These are phyloP conservation scores for Phytopythium montanum DNA, from an alignment of 352 stramenopile genomes.

Conservation along the genomic window DNA sequence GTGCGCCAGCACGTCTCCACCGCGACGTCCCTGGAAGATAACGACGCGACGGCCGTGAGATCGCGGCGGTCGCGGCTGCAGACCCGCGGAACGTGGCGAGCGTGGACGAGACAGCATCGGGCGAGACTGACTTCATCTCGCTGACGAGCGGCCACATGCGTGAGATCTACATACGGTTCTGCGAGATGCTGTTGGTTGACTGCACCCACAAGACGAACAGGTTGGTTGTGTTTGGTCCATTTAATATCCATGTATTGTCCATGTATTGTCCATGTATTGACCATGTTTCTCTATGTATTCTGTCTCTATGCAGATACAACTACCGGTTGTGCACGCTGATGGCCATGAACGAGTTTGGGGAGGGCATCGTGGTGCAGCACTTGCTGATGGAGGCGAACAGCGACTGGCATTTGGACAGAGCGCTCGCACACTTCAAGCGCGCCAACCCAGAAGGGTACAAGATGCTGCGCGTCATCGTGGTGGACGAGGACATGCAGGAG, in stretches of 20 bases:
- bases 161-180: constrained; percentile 4
- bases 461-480: constrained; percentile 16
- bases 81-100: neutral
- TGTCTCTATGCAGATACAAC: constrained; percentile 12
- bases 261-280: neutral
- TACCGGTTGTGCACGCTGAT: constrained; percentile 23
- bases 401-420: constrained; percentile 17
- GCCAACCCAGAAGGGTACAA: constrained; percentile 6
- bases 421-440: constrained; percentile 16
- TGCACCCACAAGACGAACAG: constrained; percentile 21
- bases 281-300: neutral
- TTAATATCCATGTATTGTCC: constrained; percentile 3
- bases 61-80: neutral
- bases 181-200: constrained; percentile 12
- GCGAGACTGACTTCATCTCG: constrained; percentile 12
- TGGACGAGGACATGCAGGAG: constrained; percentile 28
- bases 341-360: constrained; percentile 15
- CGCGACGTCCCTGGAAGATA: neutral
- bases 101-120: constrained; percentile 3
- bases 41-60: neutral
- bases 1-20: neutral
- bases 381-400: constrained; percentile 16
- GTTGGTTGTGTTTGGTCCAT: constrained; percentile 3
- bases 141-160: constrained; percentile 9
- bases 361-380: constrained; percentile 12